Evolutionary conservation across 2,329 filamentous ascomycete species (phyloP).

Genomic region (Emmonsiellopsis sp.): DNA sequence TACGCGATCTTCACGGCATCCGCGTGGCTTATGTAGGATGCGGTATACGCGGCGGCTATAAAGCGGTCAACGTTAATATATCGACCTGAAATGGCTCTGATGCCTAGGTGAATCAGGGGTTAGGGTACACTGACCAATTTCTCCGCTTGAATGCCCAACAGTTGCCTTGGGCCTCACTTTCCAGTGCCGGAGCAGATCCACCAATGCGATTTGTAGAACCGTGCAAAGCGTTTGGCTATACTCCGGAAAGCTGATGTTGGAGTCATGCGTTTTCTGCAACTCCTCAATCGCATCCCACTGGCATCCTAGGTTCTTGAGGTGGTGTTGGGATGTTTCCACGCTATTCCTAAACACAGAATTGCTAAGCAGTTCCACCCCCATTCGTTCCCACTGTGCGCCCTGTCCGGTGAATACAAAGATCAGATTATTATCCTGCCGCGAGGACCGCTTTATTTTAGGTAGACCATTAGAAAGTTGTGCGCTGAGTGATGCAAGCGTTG

Average conservation of each 20-base stretch:
- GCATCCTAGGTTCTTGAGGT: conserved; percentile 2
- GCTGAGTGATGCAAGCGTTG: background rate
- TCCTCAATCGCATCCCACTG: conserved; percentile 9
- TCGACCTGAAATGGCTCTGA: background rate
- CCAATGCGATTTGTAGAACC: conserved; percentile 40
- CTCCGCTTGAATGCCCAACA: conserved; percentile 40
- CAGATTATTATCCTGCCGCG: background rate
- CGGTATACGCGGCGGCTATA: conserved; percentile 35
- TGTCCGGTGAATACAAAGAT: background rate
- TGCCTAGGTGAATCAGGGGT: background rate
- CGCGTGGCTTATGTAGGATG: conserved; percentile 24
- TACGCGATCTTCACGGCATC: conserved; percentile 40
- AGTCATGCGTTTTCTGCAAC: background rate
- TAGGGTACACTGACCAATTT: conserved; percentile 23
- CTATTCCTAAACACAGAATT: conserved; percentile 4
- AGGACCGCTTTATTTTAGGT: background rate
- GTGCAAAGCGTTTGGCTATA: conserved; percentile 20
- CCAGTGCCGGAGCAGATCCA: conserved; percentile 36
- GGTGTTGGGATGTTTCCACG: background rate
- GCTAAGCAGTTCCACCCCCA: background rate
- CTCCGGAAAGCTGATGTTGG: background rate
- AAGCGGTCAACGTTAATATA: background rate
- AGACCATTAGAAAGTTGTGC: background rate
- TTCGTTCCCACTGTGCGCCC: background rate
- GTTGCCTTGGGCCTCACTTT: conserved; percentile 33